Evolutionary conservation across 2,329 filamentous ascomycete species (phyloP).

Genomic region (Davidsoniella neocaledoniae): DNA sequence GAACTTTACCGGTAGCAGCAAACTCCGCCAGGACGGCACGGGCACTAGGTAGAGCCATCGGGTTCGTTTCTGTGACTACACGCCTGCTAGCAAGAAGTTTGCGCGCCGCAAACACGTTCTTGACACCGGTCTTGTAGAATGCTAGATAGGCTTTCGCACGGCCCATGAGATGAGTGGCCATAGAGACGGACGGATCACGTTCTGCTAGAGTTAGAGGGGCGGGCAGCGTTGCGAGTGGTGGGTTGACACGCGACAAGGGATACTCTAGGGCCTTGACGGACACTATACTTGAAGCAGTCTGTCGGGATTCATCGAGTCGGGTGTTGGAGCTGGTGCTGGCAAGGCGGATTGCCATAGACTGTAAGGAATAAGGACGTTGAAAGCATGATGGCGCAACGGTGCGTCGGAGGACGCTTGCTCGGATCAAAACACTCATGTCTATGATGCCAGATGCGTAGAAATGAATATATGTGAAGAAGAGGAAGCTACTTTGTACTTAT

Average conservation of each 20-base stretch:
- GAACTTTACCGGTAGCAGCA: slow-evolving; percentile 51
- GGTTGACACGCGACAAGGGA: slow-evolving; percentile 36
- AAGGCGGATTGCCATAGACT: not conserved
- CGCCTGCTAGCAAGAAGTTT: slow-evolving; percentile 30
- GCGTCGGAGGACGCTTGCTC: no score
- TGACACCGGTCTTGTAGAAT: slow-evolving; percentile 81
- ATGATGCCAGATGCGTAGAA: no score
- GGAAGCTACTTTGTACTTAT: no score
- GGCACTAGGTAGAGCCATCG: slow-evolving; percentile 28
- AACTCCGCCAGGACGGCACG: slow-evolving; percentile 20
- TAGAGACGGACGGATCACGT: slow-evolving; percentile 24
- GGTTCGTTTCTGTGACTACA: slow-evolving; percentile 9
- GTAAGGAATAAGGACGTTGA: not conserved
- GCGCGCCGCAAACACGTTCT: slow-evolving; percentile 55
- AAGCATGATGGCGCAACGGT: no score
- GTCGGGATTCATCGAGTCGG: not conserved
- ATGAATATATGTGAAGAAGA: no score
- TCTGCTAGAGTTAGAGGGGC: slow-evolving; percentile 47
- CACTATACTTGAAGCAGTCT: not conserved
- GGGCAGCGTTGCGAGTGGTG: slow-evolving; percentile 55
- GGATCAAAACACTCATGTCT: no score
- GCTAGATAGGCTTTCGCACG: slow-evolving; percentile 58
- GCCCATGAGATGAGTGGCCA: slow-evolving; percentile 34
- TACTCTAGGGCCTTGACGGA: not conserved
- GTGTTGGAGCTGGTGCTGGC: slow-evolving; percentile 1